Percentiles rank a stretch among this genome's conserved stretches.
Conservation (phyloP, 208 protist genomes). For the Trypanosoma congolense region DNA sequence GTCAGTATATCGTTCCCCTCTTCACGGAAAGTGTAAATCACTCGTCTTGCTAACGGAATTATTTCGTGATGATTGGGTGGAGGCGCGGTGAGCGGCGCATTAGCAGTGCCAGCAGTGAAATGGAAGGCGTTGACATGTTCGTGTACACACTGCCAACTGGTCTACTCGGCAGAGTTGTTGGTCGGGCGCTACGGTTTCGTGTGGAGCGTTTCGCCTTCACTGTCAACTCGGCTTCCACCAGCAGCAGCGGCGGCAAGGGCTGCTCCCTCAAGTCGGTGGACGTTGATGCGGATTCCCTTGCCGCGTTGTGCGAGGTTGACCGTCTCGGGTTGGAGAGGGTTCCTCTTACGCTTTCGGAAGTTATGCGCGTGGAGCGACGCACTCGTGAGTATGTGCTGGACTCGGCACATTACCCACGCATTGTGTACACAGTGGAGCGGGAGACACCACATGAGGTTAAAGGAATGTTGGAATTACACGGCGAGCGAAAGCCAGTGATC, state of each 20-base stretch:
- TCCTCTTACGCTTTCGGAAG: constrained; percentile 57
- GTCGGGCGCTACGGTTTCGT: constrained; percentile 65
- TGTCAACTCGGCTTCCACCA: constrained; percentile 22
- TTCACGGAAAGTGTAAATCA: too few species aligned
- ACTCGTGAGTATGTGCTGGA: constrained; percentile 50
- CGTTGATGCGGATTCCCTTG: constrained; percentile 70
- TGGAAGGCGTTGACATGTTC: constrained; percentile 74
- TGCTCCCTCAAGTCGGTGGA: constrained; percentile 45
- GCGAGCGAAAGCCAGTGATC: constrained; percentile 40
- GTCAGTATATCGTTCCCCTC: too few species aligned
- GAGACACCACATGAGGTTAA: constrained; percentile 33
- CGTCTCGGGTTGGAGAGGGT: constrained; percentile 30
- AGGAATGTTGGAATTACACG: constrained; percentile 58
- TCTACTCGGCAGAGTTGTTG: constrained; percentile 61
- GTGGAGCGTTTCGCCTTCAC: constrained; percentile 60
- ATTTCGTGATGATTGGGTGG: constrained; percentile 11
- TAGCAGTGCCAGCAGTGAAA: constrained; percentile 31
- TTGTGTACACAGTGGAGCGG: constrained; percentile 49
- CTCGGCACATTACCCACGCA: constrained; percentile 55
- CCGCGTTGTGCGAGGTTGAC: constrained; percentile 76
- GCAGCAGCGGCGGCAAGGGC: neutral
- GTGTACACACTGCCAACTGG: constrained; percentile 74
- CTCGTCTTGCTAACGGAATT: constrained; percentile 1
- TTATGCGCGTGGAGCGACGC: constrained; percentile 47
- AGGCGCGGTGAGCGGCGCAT: constrained; percentile 7